Evolutionary conservation across 192 early-diverging fungal genomes (phyloP).

Genomic region (Linnemannia elongata): DNA sequence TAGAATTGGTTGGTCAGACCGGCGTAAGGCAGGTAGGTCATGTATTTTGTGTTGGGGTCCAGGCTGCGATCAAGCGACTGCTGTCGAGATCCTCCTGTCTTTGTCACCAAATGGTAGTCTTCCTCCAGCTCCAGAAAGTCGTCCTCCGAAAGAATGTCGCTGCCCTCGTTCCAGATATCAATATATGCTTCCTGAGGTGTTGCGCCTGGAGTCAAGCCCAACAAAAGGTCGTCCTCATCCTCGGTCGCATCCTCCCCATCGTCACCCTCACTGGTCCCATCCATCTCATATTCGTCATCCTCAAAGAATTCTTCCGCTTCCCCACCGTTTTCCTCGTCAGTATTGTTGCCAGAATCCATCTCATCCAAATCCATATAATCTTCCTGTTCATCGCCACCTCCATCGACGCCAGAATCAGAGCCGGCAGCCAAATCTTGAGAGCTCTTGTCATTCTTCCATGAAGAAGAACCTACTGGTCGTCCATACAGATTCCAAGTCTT

Average conservation of each 20-base stretch:
- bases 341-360: background rate
- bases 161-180: conserved; percentile 27
- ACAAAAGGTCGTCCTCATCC: background rate
- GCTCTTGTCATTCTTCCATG: background rate
- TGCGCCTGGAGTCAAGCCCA: background rate
- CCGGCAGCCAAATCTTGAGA: background rate
- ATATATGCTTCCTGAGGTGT: conserved; percentile 24
- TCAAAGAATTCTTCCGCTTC: background rate
- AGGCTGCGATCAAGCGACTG: background rate
- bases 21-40: conserved; percentile 36
- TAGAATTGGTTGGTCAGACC: conserved; percentile 40
- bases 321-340: background rate
- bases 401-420: background rate
- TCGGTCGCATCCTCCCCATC: background rate
- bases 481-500: background rate
- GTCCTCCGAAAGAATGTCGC: conserved; percentile 25
- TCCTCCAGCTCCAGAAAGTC: conserved; percentile 43
- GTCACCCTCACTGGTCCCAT: background rate
- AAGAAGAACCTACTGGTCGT: background rate
- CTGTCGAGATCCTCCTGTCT: background rate
- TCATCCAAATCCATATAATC: background rate
- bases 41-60: conserved; percentile 22
- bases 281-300: background rate
- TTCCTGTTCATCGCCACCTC: background rate
- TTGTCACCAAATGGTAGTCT: conserved; percentile 2